Base-by-base conservation (phyloP, 2,329 filamentous ascomycete genomes). In the Phaeosphaeria sp. region DNA sequence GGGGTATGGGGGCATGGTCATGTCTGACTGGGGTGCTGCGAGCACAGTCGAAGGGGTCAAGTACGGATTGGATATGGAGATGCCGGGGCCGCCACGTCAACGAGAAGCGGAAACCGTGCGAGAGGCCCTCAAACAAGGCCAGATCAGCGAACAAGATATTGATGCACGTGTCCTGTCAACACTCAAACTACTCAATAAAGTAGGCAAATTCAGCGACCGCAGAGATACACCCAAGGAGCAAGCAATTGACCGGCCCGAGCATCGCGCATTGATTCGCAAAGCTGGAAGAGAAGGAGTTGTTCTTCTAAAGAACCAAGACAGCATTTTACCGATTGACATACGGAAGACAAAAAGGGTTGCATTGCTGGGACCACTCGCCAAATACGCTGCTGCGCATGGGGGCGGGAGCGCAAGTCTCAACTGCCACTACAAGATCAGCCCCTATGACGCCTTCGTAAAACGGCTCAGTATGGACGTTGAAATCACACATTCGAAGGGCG, bases 301-400 rank as follows among this genome's bases (percentile, higher is more conserved):
- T 48, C 68, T 85, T 46, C 74, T 85, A 9, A 85, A 85, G 69
- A 65, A 65, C 33, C 83, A 85, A 55, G 78, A 83, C 43, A 79
- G 79, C 17, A 72, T 74, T 0, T 66, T 85, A 0, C 83, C 83
- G 0, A 68, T 84, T 7, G 71, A 36, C 13, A 36, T 36, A 3
- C 5, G 65, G 22, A 74, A 69, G 13, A 76, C 72, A 41, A 76
- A 72, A 41, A 79, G 71, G 11, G 77, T 88, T 11, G 85, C 84
- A 1, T 71, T 88, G 30, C 75, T 89, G 41, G 86, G 86, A 0
- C 80, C 80, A 39, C 87, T 84, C 78, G 85, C 83, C 1, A 84
- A 85, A 30, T 53, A 66, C 41, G 49, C 56, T 6, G 55, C 52
- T 43, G 63, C 58, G 3, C 59, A 60, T 46, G 55, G 64, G 2